Base-by-base conservation (phyloP, 768 basidiomycete genomes). In the Xerocomellus intermedius region DNA sequence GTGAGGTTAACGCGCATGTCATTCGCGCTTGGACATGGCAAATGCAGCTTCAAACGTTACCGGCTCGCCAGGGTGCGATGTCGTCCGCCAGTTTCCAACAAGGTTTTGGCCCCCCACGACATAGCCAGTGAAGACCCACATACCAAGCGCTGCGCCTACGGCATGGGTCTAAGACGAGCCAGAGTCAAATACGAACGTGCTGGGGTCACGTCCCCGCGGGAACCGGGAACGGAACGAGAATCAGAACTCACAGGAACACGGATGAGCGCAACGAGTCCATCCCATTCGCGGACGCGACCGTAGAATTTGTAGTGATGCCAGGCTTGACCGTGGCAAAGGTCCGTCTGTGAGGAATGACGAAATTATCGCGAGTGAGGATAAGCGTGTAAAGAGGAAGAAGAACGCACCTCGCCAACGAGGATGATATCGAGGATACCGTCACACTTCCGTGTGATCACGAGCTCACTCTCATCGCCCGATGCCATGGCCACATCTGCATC, bases 81-180 rank as follows among this genome's bases (percentile, higher is more conserved):
- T 73, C 43, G 69, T 69, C 30, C 89, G 76, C 89, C 89, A 90
- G 53, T 83, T 84, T 5, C 89, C 89, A 16, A 87, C 86, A 56
- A 90, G 80, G 53, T 79, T 87, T 54, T 79, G 70, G 9, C 79
- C 81, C 0, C 82, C 86, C 7, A 85, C 78, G 44, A 91, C 58
- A 64, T 89, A 91, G 6, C 89, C 89, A 32, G 83, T 86, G 60
- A 90, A 84, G 39, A 90, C 76, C 63, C 71, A 73, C 14, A 48
- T 8, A 50, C 69, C 68, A 2, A 65, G 64, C 5, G 50, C 28
- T 16, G 52, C 8, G 37, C 36, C 14, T 7, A n/a, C 4, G 12
- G 59, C 17, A 26, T 39, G 51, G 8, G 39, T 16, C 63, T 69
- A 42, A 19, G 19, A 51, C 26, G 37, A 26, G 50, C 14, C 28